Evolutionary conservation across 306 rosid species (phyloP).

Genomic region (Pachyrhizus erosus): DNA sequence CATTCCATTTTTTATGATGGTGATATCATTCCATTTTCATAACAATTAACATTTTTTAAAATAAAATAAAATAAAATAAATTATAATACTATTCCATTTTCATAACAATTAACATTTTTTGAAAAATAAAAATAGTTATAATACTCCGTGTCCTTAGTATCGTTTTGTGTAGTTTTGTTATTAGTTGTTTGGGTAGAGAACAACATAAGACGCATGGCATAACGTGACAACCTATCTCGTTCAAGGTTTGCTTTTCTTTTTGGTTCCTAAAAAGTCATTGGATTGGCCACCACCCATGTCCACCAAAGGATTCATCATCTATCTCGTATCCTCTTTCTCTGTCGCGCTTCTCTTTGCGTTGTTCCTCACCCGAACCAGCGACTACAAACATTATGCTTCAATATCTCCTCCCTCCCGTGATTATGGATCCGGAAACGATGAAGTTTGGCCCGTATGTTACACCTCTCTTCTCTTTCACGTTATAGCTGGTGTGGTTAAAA

Average conservation of each 20-base stretch:
- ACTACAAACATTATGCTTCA: constrained; percentile 8
- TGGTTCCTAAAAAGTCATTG: neutral
- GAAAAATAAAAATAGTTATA: neutral
- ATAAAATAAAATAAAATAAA: no score
- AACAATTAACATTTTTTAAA: neutral
- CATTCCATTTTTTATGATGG: no score
- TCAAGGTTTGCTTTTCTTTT: neutral
- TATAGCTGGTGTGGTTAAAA: neutral
- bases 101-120: neutral
- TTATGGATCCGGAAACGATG: constrained; percentile 40
- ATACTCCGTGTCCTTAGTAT: neutral
- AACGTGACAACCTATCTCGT: constrained; percentile 9
- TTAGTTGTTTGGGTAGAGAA: neutral
- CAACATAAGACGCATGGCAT: neutral
- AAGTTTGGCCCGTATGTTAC: constrained; percentile 72
- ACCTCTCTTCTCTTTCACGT: neutral
- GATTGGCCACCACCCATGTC: constrained; percentile 47
- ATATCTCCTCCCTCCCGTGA: constrained; percentile 21
- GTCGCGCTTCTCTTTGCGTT: constrained; percentile 57
- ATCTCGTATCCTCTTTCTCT: constrained; percentile 66
- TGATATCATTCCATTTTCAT: no score
- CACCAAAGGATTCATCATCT: constrained; percentile 58
- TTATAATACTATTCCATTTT: neutral
- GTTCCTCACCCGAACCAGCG: constrained; percentile 44
- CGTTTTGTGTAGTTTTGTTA: neutral